These are phyloP conservation scores for Podaxis sp. DNA, from an alignment of 768 basidiomycete species.

Conservation along the genomic window DNA sequence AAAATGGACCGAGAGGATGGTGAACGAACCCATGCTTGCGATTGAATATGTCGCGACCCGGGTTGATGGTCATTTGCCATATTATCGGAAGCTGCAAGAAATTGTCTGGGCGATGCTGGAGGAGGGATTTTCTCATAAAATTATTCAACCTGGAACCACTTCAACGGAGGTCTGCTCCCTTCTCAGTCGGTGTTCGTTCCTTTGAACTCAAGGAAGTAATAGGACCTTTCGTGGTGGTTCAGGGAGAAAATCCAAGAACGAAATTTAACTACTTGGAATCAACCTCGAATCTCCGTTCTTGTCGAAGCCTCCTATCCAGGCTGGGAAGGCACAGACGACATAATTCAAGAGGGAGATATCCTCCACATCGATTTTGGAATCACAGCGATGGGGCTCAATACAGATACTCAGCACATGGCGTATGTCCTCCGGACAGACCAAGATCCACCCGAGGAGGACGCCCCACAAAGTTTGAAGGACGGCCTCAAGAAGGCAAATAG, in stretches of 20 bases:
- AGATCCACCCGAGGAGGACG: constrained; percentile 35
- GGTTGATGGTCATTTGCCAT: constrained; percentile 38
- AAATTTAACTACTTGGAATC: constrained; percentile 51
- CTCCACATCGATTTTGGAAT: constrained; percentile 57
- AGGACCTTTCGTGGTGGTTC: constrained; percentile 58
- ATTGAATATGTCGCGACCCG: constrained; percentile 47
- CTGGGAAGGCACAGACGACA: constrained; percentile 37
- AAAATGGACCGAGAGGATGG: constrained; percentile 38
- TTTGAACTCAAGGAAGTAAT: not conserved
- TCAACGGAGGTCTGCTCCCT: constrained; percentile 36
- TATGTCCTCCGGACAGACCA: constrained; percentile 43
- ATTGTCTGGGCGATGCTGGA: constrained; percentile 50
- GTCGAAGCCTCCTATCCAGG: constrained; percentile 39
- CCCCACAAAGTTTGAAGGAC: constrained; percentile 40
- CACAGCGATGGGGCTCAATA: constrained; percentile 52
- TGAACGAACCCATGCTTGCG: constrained; percentile 43
- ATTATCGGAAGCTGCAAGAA: constrained; percentile 47
- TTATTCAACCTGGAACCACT: constrained; percentile 41
- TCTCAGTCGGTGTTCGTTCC: not conserved
- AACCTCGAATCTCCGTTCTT: constrained; percentile 47
- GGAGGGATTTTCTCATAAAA: constrained; percentile 47
- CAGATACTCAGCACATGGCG: constrained; percentile 55
- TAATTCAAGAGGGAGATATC: constrained; percentile 47
- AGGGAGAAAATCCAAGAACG: constrained; percentile 46
- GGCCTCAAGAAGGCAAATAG: constrained; percentile 46